Conservation (phyloP, 495 filamentous ascomycete species). For the Tuber borchii region DNA sequence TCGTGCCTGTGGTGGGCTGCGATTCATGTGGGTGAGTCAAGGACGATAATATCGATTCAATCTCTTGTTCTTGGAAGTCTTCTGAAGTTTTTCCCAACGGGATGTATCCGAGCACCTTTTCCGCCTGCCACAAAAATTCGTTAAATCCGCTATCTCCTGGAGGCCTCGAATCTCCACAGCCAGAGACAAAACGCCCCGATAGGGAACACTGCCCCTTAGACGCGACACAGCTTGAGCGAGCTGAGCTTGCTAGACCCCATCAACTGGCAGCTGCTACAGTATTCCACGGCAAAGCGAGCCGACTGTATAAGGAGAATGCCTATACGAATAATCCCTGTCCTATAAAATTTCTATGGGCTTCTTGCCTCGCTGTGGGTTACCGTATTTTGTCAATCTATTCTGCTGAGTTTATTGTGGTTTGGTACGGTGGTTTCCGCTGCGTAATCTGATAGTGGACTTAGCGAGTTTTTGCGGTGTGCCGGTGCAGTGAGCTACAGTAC, state of each 20-base stretch:
- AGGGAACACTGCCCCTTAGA: neutral
- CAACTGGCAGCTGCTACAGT: neutral
- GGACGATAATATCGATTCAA: neutral
- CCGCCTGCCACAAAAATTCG: neutral
- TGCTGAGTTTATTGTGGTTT: neutral
- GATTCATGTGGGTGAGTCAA: constrained; percentile 15
- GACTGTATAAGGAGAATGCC: too few species aligned
- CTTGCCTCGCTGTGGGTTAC: too few species aligned
- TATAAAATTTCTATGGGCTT: too few species aligned
- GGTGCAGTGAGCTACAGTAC: neutral
- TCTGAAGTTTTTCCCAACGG: neutral
- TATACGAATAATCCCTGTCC: too few species aligned
- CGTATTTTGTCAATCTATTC: neutral
- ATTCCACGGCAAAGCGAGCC: too few species aligned
- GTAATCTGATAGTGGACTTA: neutral
- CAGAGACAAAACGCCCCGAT: neutral
- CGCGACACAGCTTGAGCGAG: neutral
- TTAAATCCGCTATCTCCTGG: neutral
- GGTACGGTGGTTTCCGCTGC: neutral
- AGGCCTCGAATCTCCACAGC: neutral
- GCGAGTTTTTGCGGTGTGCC: neutral
- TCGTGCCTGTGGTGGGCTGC: constrained; percentile 11
- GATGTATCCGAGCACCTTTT: neutral
- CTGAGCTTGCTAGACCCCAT: neutral
- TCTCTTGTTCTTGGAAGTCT: neutral